Evolutionary conservation across 2,329 filamentous ascomycete species (phyloP), one percentile per base, ranked within the genome.

Genomic region (Endocalyx cinctus): DNA sequence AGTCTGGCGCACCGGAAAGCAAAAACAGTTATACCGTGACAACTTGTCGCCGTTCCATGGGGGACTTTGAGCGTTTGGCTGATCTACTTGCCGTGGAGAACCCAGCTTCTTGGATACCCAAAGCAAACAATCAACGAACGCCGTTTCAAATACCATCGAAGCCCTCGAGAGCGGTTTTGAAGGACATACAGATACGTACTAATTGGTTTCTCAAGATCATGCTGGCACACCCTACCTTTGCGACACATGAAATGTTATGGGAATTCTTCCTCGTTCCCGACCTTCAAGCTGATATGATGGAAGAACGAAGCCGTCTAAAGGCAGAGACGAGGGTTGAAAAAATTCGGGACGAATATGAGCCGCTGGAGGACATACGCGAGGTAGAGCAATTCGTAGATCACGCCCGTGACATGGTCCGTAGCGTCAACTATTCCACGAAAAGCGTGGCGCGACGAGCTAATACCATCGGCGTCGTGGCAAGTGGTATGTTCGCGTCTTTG

Each of bases 251-350:
- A 64, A 87, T 97, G 74, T 73, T 98, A 3, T 98, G 92, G 94
- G 92, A 98, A 51, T 98, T 98, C 63, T 95, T 98, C 61, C 73
- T 98, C 1, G 89, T 98, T 10, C 92, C 92, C 2, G 92, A 98
- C 47, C 78, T 98, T 31, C 87, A 95, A 55, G 75, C 86, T 0
- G 80, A 87, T 14, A 87, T 89, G 77, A 90, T 97, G 72, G 83
- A 86, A 33, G 83, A 94, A 57, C 79, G 92, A 31, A 94, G 86
- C 43, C 79, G 80, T 35, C 78, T 88, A 41, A 98, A 98, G 62
- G 85, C 87, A 4, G 83, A 89, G 56, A 79, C 83, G 0, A 76
- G 90, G 17, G 69, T 77, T 4, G 92, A 98, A 54, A 89, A 82
- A 35, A 82, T 98, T 20, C 77, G 79, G 33, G 92, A 98, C 39